These are phyloP conservation scores for Spongispora temasekensis DNA, from an alignment of 1,284 basidiomycete species.

Conservation along the genomic window DNA sequence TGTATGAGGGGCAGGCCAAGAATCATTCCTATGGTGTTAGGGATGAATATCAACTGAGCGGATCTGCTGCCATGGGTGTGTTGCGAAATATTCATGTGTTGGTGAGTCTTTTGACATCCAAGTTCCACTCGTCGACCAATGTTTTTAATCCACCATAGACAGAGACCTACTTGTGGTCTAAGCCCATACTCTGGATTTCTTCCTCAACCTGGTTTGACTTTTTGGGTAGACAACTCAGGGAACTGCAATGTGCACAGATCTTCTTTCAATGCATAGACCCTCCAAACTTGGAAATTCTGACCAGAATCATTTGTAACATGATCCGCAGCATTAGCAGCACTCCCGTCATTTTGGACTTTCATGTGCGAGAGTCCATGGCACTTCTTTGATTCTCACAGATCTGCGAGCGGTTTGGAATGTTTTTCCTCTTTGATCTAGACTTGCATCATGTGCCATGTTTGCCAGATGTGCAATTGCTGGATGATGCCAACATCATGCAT, in stretches of 20 bases:
- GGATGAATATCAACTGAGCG: constrained; percentile 1
- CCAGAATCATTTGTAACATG: background rate
- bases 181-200: background rate
- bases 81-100: background rate
- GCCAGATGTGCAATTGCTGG: background rate
- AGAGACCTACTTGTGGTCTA: background rate
- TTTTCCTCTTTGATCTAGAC: background rate
- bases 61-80: background rate
- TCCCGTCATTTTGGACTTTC: constrained; percentile 1
- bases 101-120: background rate
- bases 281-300: constrained; percentile 1
- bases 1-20: constrained; percentile 2
- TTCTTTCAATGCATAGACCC: background rate
- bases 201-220: background rate
- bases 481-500: background rate
- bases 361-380: constrained; percentile 3
- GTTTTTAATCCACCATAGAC: background rate
- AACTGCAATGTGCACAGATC: background rate
- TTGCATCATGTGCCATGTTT: background rate
- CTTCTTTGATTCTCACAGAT: background rate
- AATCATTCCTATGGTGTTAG: background rate
- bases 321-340: background rate
- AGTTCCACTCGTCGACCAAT: no score
- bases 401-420: constrained; percentile 1
- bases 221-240: background rate